Conservation (phyloP, 2,329 filamentous ascomycete genomes). For the Ambrosiella beaveri region DNA sequence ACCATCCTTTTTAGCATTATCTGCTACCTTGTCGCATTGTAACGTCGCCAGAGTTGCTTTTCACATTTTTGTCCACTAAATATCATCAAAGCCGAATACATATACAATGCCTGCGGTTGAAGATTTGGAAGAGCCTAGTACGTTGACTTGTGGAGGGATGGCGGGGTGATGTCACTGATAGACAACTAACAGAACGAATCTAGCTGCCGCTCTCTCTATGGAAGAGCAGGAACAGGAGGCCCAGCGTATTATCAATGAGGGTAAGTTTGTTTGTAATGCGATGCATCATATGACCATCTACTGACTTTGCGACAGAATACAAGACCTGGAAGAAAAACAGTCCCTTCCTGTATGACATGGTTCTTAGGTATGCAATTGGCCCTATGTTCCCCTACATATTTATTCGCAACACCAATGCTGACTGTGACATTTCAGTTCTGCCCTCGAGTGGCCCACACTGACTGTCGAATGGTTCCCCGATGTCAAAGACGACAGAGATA, state of each 20-base stretch:
- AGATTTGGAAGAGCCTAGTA: conserved; percentile 11
- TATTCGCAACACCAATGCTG: neutral
- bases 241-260: conserved; percentile 88
- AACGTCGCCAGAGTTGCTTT: neutral
- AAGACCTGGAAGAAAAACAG: conserved; percentile 99
- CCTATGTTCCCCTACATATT: conserved; percentile 5
- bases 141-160: neutral
- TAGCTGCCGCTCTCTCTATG: conserved; percentile 20
- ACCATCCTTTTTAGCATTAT: neutral
- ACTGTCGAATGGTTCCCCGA: conserved; percentile 98
- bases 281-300: neutral
- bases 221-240: conserved; percentile 57
- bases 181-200: conserved; percentile 6
- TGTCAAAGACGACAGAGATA: conserved; percentile 71
- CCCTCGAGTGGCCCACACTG: conserved; percentile 90
- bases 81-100: neutral
- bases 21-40: neutral
- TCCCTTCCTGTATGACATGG: conserved; percentile 95
- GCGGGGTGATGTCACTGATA: neutral
- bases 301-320: conserved; percentile 49
- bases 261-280: conserved; percentile 24
- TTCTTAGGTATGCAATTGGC: conserved; percentile 45
- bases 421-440: conserved; percentile 40
- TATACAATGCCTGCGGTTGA: conserved; percentile 3
- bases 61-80: neutral